Evolutionary conservation across 352 stramenopile genomes (phyloP), one percentile per base, ranked within the genome.

Genomic region (Elongisporangium undulatum): DNA sequence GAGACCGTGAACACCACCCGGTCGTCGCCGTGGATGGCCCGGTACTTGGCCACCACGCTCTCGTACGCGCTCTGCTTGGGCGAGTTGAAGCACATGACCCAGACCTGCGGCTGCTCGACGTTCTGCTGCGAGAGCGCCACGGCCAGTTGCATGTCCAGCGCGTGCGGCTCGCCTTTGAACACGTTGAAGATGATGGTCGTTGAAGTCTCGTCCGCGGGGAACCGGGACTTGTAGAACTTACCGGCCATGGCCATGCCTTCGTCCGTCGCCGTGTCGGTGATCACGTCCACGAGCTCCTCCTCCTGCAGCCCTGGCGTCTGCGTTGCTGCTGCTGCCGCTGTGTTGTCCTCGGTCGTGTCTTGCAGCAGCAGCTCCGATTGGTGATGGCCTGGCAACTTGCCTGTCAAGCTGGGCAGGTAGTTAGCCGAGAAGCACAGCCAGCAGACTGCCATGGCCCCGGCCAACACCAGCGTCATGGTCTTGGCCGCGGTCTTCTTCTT

Each of bases 101-200:
- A 85, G n/a, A 88, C 71, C 8, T 82, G 61, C 0, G 76, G 69
- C 8, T 55, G 54, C n/a, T 61, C 50, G 4, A 85, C 71, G 23
- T 72, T 49, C 24, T 82, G 61, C 41, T 85, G 78, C 0, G 50
- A 50, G 6, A 72, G 39, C 0, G 78, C 79, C 7, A 65, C 66
- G 10, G 68, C 24, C 16, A 89, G 57, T 56, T 89, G 79, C 51
- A 78, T 64, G 3, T 68, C 67, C 2, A 89, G 65, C 5, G 75
- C 74, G 8, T 72, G 65, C 0, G 72, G 66, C 52, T 71, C 67
- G 8, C 79, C 76, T 54, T 85, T 82, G 64, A 83, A 89, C 21
- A 85, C 61, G 62, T 89, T 89, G 61, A 89, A 86, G 62, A 89
- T 89, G 66, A 89, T 89, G 12, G 79, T 89, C 16, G 79, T 86